Evolutionary conservation across 2,329 filamentous ascomycete species (phyloP), one percentile per base, ranked within the genome.

Genomic region (Aspergillus brunneoviolaceus): DNA sequence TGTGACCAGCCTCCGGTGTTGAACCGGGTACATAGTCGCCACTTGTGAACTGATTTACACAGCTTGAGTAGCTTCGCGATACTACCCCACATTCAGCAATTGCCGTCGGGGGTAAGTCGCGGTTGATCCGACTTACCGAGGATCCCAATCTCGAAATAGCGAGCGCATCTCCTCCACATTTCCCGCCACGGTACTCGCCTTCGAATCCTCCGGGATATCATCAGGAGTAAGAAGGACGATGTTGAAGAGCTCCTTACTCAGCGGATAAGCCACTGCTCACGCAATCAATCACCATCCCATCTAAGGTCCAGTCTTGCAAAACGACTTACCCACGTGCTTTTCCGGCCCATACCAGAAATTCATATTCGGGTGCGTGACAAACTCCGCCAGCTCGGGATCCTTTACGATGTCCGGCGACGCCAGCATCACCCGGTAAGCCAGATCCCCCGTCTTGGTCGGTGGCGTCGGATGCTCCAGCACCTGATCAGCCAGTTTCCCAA

Each of bases 11-110:
- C 82, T 0, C 82, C 77, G 29, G 89, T 77, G 4, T 81, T 79
- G 61, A 80, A 80, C 68, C 87, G 84, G 59, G 84, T 81, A 61
- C 85, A 82, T 56, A 89, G 77, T 61, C 83, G 82, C 87, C 87
- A 89, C 73, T 89, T 86, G 70, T 84, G 86, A 27, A 88, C 4
- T 73, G 72, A 39, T 76, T 72, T 16, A 65, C 69, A 56, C 68
- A 72, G 10, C 74, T 70, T 65, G 73, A 62, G 57, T 1, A 62
- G 45, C 33, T 62, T 62, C 3, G 57, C 53, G 14, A 57, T 60
- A 5, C 56, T 59, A n/a, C 14, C 10, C 12, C 1, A 21, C 77
- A 42, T 61, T 68, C 2, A 27, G n/a, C 12, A 2, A 9, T 4
- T 4, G 25, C 27, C 16, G n/a, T 23, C n/a, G 19, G 21, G 11